phyloP scores from a whole-genome alignment of 352 stramenopile species.

The Phytophthora agathidicida region DNA sequence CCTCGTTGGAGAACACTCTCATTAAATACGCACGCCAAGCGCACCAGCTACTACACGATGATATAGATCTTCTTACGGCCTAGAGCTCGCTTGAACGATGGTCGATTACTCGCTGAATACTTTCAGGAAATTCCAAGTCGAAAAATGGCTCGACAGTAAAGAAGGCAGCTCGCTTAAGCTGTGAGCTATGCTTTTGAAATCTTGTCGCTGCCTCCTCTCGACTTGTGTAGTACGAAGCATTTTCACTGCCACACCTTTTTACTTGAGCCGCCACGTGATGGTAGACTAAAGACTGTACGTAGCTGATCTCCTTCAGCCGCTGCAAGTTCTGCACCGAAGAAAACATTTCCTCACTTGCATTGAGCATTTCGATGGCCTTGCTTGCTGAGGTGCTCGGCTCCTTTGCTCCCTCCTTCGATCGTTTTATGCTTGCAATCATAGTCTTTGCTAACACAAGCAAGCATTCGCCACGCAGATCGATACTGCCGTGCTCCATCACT shows the following conservation, averaged over 20 bases:
- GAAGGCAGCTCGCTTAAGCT: constrained; percentile 35
- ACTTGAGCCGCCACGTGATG: constrained; percentile 40
- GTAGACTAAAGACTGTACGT: constrained; percentile 47
- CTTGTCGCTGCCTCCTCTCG: constrained; percentile 31
- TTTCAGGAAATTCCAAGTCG: constrained; percentile 36
- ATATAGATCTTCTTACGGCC: not conserved
- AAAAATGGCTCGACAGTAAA: constrained; percentile 39
- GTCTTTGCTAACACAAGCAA: constrained; percentile 66
- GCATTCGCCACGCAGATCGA: constrained; percentile 60
- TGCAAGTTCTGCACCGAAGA: constrained; percentile 38
- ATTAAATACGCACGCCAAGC: constrained; percentile 48
- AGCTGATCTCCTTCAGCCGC: constrained; percentile 47
- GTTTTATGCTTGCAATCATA: constrained; percentile 41
- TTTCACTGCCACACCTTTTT: constrained; percentile 12
- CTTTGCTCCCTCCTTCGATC: constrained; percentile 21
- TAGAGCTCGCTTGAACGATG: constrained; percentile 31
- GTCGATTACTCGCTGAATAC: constrained; percentile 29
- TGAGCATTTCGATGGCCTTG: constrained; percentile 36
- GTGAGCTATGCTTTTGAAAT: constrained; percentile 37
- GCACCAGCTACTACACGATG: constrained; percentile 32
- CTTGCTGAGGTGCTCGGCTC: constrained; percentile 1
- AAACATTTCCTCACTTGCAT: constrained; percentile 39
- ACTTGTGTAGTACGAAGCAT: constrained; percentile 7
- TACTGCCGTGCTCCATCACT: constrained; percentile 67
- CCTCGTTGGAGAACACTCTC: constrained; percentile 22